phyloP scores from a whole-genome alignment of 2,329 filamentous ascomycete genomes.

The Trichoderma sp. region DNA sequence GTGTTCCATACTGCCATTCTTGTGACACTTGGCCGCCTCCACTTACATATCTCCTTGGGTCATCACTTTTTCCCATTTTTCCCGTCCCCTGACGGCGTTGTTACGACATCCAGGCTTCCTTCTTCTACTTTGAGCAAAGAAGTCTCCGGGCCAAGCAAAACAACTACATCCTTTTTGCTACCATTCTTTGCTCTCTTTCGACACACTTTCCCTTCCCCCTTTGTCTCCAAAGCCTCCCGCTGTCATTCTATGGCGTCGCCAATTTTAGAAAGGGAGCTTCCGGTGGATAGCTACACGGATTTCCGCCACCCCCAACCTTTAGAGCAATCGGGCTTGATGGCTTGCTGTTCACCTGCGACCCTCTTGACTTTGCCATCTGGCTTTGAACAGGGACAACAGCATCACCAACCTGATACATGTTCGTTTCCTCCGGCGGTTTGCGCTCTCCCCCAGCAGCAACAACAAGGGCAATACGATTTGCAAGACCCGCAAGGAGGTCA shows the following conservation, averaged over 20 bases:
- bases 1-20: conserved; percentile 21
- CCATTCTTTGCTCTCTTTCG: background rate
- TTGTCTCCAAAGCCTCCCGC: background rate
- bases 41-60: conserved; percentile 20
- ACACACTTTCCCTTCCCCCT: background rate
- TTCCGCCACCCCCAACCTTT: conserved; percentile 25
- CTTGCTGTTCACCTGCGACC: conserved; percentile 28
- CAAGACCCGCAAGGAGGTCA: background rate
- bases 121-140: background rate
- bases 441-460: conserved; percentile 1
- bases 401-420: conserved; percentile 26
- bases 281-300: conserved; percentile 34
- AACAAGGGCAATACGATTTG: background rate
- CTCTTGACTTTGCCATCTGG: conserved; percentile 27
- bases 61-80: conserved; percentile 7
- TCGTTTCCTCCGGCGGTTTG: conserved; percentile 23
- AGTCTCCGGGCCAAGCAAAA: background rate
- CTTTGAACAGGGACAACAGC: conserved; percentile 21
- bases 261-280: conserved; percentile 29
- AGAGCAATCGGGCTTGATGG: conserved; percentile 30
- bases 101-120: conserved; percentile 12
- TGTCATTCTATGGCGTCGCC: conserved; percentile 29
- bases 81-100: conserved; percentile 7
- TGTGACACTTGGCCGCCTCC: conserved; percentile 21
- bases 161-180: background rate